Evolutionary conservation across 768 basidiomycete genomes (phyloP).

Genomic region (Suillus tomentosus): DNA sequence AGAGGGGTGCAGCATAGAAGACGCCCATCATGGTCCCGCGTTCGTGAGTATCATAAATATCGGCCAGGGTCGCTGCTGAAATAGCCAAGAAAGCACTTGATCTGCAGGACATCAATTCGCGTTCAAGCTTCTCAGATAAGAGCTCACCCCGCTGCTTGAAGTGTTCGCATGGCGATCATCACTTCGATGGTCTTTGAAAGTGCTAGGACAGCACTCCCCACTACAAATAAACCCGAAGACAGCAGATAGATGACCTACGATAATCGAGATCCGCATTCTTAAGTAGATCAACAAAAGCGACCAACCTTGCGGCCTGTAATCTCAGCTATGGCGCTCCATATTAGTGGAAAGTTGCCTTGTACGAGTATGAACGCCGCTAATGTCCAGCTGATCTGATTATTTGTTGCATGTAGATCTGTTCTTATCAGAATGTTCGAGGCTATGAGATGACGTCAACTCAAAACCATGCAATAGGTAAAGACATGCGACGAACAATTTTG

Average conservation of each 20-base stretch:
- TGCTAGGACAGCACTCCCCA: conserved; percentile 60
- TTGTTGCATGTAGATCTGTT: conserved; percentile 57
- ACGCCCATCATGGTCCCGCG: conserved; percentile 81
- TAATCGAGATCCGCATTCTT: conserved; percentile 8
- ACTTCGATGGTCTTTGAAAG: conserved; percentile 52
- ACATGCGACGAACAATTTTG: conserved; percentile 29
- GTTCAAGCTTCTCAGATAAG: conserved; percentile 8
- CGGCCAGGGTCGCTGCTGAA: conserved; percentile 77
- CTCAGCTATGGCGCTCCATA: conserved; percentile 74
- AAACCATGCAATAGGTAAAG: background rate
- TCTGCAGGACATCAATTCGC: conserved; percentile 34
- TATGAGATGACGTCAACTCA: conserved; percentile 25
- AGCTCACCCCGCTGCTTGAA: conserved; percentile 67
- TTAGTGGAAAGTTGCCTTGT: conserved; percentile 66
- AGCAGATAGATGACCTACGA: conserved; percentile 54
- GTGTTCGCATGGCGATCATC: conserved; percentile 65
- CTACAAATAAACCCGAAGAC: conserved; percentile 52
- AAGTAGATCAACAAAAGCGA: background rate
- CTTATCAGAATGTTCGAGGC: conserved; percentile 67
- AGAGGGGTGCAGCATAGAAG: conserved; percentile 77
- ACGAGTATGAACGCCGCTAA: conserved; percentile 73
- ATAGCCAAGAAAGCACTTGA: conserved; percentile 69
- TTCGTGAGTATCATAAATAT: conserved; percentile 74
- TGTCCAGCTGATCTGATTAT: conserved; percentile 63
- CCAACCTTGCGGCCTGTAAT: conserved; percentile 72